Percentiles rank a stretch among this genome's conserved stretches.
These are phyloP conservation scores for Triticum timopheevii DNA, from an alignment of 176 grass and related monocot genomes.

Conservation along the genomic window DNA sequence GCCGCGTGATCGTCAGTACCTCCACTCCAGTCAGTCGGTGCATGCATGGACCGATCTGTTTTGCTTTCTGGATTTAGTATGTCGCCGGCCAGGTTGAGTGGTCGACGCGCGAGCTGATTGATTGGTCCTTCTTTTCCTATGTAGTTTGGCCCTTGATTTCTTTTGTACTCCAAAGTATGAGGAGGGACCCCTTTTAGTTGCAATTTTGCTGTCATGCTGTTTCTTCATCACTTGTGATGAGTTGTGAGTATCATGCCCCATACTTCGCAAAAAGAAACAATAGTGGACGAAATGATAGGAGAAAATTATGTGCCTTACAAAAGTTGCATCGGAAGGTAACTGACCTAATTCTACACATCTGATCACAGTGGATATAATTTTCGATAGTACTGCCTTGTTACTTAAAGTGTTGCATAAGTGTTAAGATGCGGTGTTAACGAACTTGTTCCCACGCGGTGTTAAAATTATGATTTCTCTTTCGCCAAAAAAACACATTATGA, in stretches of 20 bases:
- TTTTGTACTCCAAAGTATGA: slow-evolving; percentile 21
- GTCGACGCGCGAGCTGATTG: not conserved
- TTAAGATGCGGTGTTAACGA: not conserved
- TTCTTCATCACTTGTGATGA: not conserved
- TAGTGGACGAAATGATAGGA: not conserved
- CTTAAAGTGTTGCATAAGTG: not conserved
- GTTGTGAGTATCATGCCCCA: not conserved
- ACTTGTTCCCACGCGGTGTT: no score
- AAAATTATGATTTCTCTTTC: no score
- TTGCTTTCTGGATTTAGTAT: slow-evolving; percentile 3
- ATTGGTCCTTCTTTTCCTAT: not conserved
- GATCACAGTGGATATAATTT: not conserved
- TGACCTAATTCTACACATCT: not conserved
- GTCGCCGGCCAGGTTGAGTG: slow-evolving; percentile 14
- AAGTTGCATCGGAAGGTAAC: not conserved
- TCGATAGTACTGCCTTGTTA: not conserved
- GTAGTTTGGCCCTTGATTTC: not conserved
- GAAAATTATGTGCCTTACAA: not conserved
- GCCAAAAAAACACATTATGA: no score
- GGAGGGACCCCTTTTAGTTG: slow-evolving; percentile 20
- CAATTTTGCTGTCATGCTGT: slow-evolving; percentile 29
- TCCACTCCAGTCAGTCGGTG: slow-evolving; percentile 27
- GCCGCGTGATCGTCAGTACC: not conserved
- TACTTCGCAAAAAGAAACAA: not conserved
- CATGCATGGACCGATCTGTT: not conserved